These are phyloP conservation scores for Orobanche coerulescens DNA, from an alignment of 257 asterid genomes.

Conservation along the genomic window DNA sequence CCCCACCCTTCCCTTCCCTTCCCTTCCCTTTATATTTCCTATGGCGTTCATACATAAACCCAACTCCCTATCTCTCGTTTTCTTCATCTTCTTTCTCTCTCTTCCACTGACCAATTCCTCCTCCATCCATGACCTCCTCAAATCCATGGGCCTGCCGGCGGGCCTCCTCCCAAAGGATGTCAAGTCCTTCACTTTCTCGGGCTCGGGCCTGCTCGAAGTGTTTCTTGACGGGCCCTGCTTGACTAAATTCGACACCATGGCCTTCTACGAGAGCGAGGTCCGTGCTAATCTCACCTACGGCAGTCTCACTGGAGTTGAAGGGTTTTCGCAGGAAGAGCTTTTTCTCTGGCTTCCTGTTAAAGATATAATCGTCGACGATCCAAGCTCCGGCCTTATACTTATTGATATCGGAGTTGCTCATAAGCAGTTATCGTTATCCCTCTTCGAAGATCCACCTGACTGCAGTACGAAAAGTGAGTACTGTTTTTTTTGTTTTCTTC, in stretches of 20 bases:
- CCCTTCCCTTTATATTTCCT: neutral
- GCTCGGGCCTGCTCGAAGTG: conserved; percentile 62
- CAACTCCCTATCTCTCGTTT: neutral
- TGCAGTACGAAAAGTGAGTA: conserved; percentile 43
- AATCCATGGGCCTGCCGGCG: conserved; percentile 70
- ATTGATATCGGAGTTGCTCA: conserved; percentile 84
- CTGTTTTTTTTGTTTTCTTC: too few species aligned
- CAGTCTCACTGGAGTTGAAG: conserved; percentile 67
- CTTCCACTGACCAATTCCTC: conserved; percentile 21
- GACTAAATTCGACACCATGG: conserved; percentile 85
- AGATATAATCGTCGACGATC: conserved; percentile 71
- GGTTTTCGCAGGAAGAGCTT: conserved; percentile 86
- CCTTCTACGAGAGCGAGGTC: conserved; percentile 64
- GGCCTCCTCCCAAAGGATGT: conserved; percentile 78
- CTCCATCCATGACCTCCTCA: conserved; percentile 75
- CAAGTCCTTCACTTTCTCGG: conserved; percentile 51
- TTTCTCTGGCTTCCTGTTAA: conserved; percentile 89
- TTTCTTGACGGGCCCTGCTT: conserved; percentile 73
- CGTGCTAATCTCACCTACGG: conserved; percentile 75
- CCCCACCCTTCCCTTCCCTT: neutral
- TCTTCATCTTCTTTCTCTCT: conserved; percentile 11
- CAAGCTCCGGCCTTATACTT: conserved; percentile 64
- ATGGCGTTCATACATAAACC: conserved; percentile 33
- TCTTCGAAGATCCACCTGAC: conserved; percentile 86
- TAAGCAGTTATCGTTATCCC: conserved; percentile 77